Evolutionary conservation across 2,329 filamentous ascomycete genomes (phyloP), one percentile per base, ranked within the genome.

Genomic region (Hypoxylon sp.): DNA sequence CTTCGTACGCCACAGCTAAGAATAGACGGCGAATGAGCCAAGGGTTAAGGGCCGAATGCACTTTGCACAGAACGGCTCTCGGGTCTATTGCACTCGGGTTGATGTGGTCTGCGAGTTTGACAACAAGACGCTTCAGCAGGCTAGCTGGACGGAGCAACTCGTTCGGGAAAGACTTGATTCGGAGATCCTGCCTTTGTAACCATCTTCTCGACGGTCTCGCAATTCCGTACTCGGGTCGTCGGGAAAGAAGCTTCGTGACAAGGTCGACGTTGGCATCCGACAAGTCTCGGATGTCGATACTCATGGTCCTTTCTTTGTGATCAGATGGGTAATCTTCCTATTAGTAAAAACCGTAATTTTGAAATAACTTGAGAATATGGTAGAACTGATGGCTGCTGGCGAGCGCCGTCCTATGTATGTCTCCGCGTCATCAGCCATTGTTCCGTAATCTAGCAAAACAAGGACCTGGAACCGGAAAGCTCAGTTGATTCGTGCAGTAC

Each of bases 11-110:
- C 5, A 83, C 43, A 4, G 78, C 70, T 15, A 75, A 45, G 66
- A 79, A 79, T n/a, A 82, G 65, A 15, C 72, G 72, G 38, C 75
- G 76, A 13, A 83, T 75, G 9, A 82, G 60, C 33, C 71, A 74
- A 0, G 78, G 72, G 35, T 82, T 73, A 3, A 83, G 73, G 0
- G 29, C 49, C 20, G 71, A 63, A 63, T 83, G 81, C 3, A 65
- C 66, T 4, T 48, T 11, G 61, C 81, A 83, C 3, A 83, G 69
- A 6, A 72, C 65, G 10, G 77, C 75, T 9, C 61, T 63, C 13
- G 69, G 65, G 47, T 71, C 65, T 4, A 70, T 60, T 6, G 70
- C 50, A 3, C 59, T 54, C 1, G 72, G 56, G 27, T 62, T 60
- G 43, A 70, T 55, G 15, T 64, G 55, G 49, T 73, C 70, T n/a